phyloP scores from a whole-genome alignment of 2,329 filamentous ascomycete genomes.

The Aspergillus candidus region DNA sequence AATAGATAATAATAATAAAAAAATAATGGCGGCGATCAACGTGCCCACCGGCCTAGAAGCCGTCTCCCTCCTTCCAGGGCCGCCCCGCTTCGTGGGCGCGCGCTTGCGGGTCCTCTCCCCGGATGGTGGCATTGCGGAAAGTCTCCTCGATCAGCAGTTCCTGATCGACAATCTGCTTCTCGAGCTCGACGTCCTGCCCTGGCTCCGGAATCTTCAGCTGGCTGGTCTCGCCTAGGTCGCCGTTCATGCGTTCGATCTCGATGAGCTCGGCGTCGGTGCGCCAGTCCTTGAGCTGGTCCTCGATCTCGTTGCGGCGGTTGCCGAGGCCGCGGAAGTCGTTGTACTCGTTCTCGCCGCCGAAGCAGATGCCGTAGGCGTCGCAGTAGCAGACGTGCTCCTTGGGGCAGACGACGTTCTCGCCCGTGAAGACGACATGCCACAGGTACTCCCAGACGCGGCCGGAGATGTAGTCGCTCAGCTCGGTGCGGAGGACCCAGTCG shows the following conservation, averaged over 20 bases:
- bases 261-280: constrained; percentile 33
- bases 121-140: constrained; percentile 42
- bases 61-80: constrained; percentile 51
- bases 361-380: constrained; percentile 59
- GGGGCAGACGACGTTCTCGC: constrained; percentile 39
- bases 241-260: constrained; percentile 20
- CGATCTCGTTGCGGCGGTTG: constrained; percentile 34
- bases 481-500: constrained; percentile 56
- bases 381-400: constrained; percentile 56
- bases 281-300: constrained; percentile 36
- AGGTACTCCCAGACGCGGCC: constrained; percentile 59
- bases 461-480: constrained; percentile 50
- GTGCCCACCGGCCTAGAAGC: constrained; percentile 36
- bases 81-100: constrained; percentile 50
- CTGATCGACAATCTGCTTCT: constrained; percentile 40
- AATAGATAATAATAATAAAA: no score
- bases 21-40: no score
- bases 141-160: constrained; percentile 38
- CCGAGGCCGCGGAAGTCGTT: constrained; percentile 45
- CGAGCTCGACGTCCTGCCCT: constrained; percentile 40
- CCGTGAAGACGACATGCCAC: constrained; percentile 59
- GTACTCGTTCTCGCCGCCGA: constrained; percentile 47
- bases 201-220: constrained; percentile 33
- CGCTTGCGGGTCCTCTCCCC: constrained; percentile 47
- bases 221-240: constrained; percentile 20